phyloP scores from a whole-genome alignment of 2,329 filamentous ascomycete species.

The Phialemonium atrogriseum region DNA sequence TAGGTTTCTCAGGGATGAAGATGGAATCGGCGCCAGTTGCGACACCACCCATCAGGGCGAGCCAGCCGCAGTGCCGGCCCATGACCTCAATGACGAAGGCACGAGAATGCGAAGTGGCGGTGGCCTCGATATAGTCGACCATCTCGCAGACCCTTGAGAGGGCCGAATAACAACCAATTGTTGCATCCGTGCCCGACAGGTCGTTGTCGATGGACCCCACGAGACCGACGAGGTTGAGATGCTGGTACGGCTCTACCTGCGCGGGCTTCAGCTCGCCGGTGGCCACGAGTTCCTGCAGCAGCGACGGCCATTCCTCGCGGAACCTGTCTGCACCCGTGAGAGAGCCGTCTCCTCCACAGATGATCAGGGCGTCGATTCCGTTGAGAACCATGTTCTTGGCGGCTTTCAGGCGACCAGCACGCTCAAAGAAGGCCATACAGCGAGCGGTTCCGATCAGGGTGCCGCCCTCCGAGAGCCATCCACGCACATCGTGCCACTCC shows the following conservation, averaged over 20 bases:
- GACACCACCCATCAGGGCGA: constrained; percentile 92
- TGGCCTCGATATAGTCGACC: constrained; percentile 95
- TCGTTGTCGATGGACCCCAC: constrained; percentile 99
- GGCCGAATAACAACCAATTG: constrained; percentile 93
- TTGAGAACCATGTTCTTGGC: constrained; percentile 91
- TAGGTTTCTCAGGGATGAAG: constrained; percentile 93
- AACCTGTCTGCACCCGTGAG: constrained; percentile 94
- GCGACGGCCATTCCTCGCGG: constrained; percentile 80
- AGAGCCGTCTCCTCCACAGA: constrained; percentile 94
- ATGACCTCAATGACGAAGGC: constrained; percentile 98
- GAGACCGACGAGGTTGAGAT: constrained; percentile 92
- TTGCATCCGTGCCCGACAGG: constrained; percentile 92
- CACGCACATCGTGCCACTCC: constrained; percentile 88
- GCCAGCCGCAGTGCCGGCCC: constrained; percentile 96
- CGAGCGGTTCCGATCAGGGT: constrained; percentile 93
- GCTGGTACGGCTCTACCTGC: constrained; percentile 67
- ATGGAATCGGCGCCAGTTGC: constrained; percentile 93
- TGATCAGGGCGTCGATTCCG: constrained; percentile 91
- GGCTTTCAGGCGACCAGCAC: constrained; percentile 70
- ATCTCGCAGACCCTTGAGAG: constrained; percentile 89
- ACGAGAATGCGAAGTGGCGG: constrained; percentile 85
- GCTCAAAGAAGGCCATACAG: constrained; percentile 87
- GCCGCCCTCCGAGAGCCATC: constrained; percentile 87
- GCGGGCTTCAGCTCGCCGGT: constrained; percentile 61
- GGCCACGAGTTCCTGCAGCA: constrained; percentile 76